Conservation (phyloP, 805 yeast genomes). For the Wickerhamomyces chaumierensis region DNA sequence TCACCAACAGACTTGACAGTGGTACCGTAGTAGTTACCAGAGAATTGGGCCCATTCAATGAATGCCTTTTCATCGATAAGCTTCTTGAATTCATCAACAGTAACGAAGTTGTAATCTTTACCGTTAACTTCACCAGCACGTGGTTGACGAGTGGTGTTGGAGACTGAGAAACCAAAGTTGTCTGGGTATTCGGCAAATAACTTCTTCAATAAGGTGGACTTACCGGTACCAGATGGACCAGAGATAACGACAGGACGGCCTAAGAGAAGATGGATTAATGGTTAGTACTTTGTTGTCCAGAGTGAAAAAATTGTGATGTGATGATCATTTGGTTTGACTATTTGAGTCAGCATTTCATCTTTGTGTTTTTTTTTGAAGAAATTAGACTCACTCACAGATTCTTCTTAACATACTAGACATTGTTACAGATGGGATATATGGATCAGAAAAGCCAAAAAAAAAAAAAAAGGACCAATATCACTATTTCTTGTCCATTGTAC, state of each 20-base stretch:
- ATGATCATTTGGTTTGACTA: too few species aligned
- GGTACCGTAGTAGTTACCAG: slow-evolving; percentile 97
- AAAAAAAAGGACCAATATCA: too few species aligned
- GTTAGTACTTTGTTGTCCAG: slow-evolving; percentile 3
- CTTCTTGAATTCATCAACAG: slow-evolving; percentile 68
- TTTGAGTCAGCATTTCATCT: too few species aligned
- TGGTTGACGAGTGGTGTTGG: slow-evolving; percentile 87
- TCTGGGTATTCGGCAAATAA: slow-evolving; percentile 85
- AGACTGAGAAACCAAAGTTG: slow-evolving; percentile 86
- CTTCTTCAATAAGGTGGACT: slow-evolving; percentile 84
- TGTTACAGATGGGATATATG: neutral
- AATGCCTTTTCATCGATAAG: slow-evolving; percentile 68
- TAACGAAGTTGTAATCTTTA: slow-evolving; percentile 76
- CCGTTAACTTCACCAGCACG: slow-evolving; percentile 88
- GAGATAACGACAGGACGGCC: slow-evolving; percentile 86
- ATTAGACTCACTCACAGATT: slow-evolving; percentile 9
- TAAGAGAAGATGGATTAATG: slow-evolving; percentile 16
- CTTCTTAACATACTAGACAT: slow-evolving; percentile 15
- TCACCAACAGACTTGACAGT: slow-evolving; percentile 72
- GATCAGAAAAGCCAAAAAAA: neutral
- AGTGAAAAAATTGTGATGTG: neutral
- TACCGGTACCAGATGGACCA: slow-evolving; percentile 96
- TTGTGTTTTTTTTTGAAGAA: neutral
- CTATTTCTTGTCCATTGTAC: too few species aligned
- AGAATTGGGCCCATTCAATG: slow-evolving; percentile 96